Conservation (phyloP, 257 asterid genomes). For the Petunia axillaris region DNA sequence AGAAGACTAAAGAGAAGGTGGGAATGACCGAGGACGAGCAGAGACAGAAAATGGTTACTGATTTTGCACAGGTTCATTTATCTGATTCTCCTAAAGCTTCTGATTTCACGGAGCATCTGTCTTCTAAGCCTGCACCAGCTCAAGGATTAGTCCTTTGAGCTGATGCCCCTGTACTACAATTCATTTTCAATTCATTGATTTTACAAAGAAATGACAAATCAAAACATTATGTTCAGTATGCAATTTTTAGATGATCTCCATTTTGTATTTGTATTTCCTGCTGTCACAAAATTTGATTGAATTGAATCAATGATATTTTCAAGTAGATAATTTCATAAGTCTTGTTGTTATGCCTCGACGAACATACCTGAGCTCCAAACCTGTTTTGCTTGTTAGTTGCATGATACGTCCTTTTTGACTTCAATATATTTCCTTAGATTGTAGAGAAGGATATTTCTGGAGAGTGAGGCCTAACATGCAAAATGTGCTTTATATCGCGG, state of each 20-base stretch:
- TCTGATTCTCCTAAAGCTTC: slow-evolving; percentile 79
- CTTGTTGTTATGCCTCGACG: neutral
- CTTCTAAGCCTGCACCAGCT: slow-evolving; percentile 66
- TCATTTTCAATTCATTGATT: slow-evolving; percentile 26
- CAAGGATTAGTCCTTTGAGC: slow-evolving; percentile 66
- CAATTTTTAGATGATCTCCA: slow-evolving; percentile 29
- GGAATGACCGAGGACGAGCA: slow-evolving; percentile 78
- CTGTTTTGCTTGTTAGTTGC: neutral
- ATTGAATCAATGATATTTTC: neutral
- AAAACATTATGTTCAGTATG: slow-evolving; percentile 41
- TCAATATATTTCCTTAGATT: neutral
- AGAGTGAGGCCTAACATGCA: neutral
- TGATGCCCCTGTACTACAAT: slow-evolving; percentile 28
- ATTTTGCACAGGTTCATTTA: slow-evolving; percentile 75
- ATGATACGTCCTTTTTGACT: neutral
- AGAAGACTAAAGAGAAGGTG: slow-evolving; percentile 81
- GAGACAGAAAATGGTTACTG: slow-evolving; percentile 82
- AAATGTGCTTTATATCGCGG: neutral
- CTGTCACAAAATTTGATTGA: slow-evolving; percentile 9
- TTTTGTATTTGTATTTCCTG: neutral
- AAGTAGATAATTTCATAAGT: neutral
- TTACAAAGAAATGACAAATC: slow-evolving; percentile 31
- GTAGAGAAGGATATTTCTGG: neutral
- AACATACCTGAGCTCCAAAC: neutral
- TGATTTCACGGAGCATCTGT: slow-evolving; percentile 53